These are phyloP conservation scores for Closterium sp. DNA, from an alignment of 139 green algal species.

Conservation along the genomic window DNA sequence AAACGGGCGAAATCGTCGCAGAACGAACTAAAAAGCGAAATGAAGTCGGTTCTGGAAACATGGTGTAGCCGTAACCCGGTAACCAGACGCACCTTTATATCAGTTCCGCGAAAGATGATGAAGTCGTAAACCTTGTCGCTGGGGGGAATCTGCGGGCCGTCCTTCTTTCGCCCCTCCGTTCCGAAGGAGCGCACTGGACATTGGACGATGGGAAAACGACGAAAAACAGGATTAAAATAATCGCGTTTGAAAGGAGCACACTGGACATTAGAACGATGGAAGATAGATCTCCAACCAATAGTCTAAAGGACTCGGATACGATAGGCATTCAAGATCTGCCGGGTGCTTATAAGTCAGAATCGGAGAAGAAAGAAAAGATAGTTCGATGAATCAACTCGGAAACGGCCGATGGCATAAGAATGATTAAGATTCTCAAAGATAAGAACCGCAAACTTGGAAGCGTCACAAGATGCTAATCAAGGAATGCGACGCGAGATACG, in stretches of 20 bases:
- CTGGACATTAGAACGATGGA: too few relatives aligned
- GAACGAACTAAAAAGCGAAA: neutral
- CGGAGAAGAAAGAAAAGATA: too few relatives aligned
- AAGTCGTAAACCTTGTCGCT: conserved; percentile 85
- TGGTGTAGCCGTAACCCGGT: neutral
- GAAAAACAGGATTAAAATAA: too few relatives aligned
- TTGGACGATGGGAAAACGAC: too few relatives aligned
- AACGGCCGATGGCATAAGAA: neutral
- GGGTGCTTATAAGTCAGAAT: too few relatives aligned
- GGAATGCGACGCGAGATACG: neutral
- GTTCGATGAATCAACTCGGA: too few relatives aligned
- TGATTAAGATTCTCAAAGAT: neutral
- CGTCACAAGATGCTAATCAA: neutral
- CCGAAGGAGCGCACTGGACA: conserved; percentile 71
- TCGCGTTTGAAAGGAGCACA: too few relatives aligned
- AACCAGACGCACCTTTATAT: conserved; percentile 75
- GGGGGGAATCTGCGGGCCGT: conserved; percentile 73
- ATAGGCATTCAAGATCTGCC: too few relatives aligned
- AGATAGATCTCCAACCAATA: too few relatives aligned
- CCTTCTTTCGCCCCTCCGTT: conserved; percentile 80
- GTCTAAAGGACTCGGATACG: too few relatives aligned
- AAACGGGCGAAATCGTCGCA: neutral
- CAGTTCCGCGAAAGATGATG: conserved; percentile 87
- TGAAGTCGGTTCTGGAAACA: neutral
- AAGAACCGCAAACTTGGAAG: neutral